phyloP scores from a whole-genome alignment of 1,284 basidiomycete species.

The Trametes sp. region DNA sequence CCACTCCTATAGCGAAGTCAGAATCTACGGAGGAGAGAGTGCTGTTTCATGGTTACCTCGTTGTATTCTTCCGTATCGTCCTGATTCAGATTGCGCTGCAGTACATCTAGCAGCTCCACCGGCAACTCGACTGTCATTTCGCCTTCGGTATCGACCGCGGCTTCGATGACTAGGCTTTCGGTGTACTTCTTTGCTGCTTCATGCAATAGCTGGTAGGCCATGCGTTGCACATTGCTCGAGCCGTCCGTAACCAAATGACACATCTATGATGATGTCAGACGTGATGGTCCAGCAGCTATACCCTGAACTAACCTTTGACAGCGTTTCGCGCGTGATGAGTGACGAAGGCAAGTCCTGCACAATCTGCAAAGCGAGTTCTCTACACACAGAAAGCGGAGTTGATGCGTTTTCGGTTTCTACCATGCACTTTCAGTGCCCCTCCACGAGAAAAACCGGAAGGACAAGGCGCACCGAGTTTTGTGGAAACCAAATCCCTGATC shows the following conservation, averaged over 20 bases:
- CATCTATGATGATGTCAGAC: slow-evolving; percentile 57
- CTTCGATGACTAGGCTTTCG: slow-evolving; percentile 84
- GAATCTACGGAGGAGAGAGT: not conserved
- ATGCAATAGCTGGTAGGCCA: slow-evolving; percentile 73
- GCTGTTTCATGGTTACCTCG: slow-evolving; percentile 40
- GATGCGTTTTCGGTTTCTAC: slow-evolving; percentile 51
- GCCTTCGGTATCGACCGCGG: slow-evolving; percentile 74
- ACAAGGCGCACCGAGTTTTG: slow-evolving; percentile 54
- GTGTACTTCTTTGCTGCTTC: slow-evolving; percentile 73
- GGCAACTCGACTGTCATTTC: slow-evolving; percentile 65
- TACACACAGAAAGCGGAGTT: slow-evolving; percentile 71
- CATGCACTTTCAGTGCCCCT: not conserved
- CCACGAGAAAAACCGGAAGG: not conserved
- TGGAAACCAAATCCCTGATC: slow-evolving; percentile 65
- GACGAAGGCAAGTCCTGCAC: slow-evolving; percentile 70
- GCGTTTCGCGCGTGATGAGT: slow-evolving; percentile 68
- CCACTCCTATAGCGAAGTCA: slow-evolving; percentile 45
- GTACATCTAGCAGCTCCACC: slow-evolving; percentile 67
- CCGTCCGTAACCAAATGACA: slow-evolving; percentile 76
- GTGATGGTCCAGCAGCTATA: too few species aligned
- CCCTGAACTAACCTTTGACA: slow-evolving; percentile 61
- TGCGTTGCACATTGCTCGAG: slow-evolving; percentile 71
- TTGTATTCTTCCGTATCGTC: slow-evolving; percentile 50
- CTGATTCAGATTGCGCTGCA: slow-evolving; percentile 55
- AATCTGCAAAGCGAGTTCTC: slow-evolving; percentile 71